Conservation (phyloP, 495 filamentous ascomycete genomes). For the Penicillium daleae region DNA sequence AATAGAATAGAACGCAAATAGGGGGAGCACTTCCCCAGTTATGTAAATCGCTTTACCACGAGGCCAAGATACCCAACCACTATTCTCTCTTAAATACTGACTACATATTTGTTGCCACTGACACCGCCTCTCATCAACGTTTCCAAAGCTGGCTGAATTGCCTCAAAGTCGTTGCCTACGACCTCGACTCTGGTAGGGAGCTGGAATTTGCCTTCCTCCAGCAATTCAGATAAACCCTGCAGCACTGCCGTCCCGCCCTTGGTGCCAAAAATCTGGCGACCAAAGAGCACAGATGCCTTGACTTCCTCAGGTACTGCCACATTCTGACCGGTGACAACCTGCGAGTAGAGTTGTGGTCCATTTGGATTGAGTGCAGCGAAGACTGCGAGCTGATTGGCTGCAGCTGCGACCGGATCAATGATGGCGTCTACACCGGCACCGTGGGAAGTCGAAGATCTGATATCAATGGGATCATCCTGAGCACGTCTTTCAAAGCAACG, state of each 20-base stretch:
- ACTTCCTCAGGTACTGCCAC: background rate
- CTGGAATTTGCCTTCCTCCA: slow-evolving; percentile 19
- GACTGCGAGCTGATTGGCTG: slow-evolving; percentile 16
- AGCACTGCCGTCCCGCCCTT: slow-evolving; percentile 14
- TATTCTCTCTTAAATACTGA: too few species aligned
- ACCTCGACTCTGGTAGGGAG: slow-evolving; percentile 24
- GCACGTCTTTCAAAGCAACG: background rate
- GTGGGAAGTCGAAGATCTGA: too few species aligned
- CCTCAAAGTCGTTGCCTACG: slow-evolving; percentile 35
- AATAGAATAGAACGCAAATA: too few species aligned
- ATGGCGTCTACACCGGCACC: too few species aligned
- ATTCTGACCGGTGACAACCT: slow-evolving; percentile 33
- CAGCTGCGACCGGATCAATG: background rate
- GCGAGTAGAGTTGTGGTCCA: slow-evolving; percentile 35
- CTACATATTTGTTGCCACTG: too few species aligned
- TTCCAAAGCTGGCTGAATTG: slow-evolving; percentile 22
- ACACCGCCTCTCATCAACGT: too few species aligned
- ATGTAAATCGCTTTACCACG: too few species aligned
- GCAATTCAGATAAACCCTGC: slow-evolving; percentile 20
- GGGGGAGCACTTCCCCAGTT: too few species aligned
- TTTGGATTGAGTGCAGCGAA: slow-evolving; percentile 19
- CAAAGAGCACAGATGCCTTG: slow-evolving; percentile 15
- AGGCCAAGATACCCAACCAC: too few species aligned
- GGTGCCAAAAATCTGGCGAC: slow-evolving; percentile 26
- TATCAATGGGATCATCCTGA: too few species aligned